Percentiles rank a stretch among this genome's conserved stretches.
These are phyloP conservation scores for Ampelomyces quisqualis DNA, from an alignment of 2,329 filamentous ascomycete genomes.

Conservation along the genomic window DNA sequence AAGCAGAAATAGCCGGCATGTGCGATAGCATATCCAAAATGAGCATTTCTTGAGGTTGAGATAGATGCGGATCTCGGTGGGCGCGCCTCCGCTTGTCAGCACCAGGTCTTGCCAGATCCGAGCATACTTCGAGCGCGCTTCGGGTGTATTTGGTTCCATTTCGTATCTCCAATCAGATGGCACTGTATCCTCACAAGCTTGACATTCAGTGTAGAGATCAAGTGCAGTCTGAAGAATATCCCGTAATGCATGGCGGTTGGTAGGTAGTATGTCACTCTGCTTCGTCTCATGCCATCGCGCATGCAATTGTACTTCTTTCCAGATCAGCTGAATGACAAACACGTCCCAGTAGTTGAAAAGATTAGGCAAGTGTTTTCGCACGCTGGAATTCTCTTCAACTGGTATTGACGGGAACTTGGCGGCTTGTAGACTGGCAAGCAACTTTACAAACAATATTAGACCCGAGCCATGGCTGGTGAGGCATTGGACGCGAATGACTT, in stretches of 20 bases:
- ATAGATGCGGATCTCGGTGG: slow-evolving; percentile 31
- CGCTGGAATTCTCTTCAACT: slow-evolving; percentile 16
- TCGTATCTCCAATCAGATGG: slow-evolving; percentile 24
- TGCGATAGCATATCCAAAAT: slow-evolving; percentile 36
- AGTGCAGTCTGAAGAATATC: slow-evolving; percentile 25
- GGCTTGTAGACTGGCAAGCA: slow-evolving; percentile 30
- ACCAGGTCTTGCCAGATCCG: slow-evolving; percentile 29
- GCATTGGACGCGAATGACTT: slow-evolving; percentile 3
- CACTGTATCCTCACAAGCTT: slow-evolving; percentile 26
- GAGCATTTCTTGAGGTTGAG: slow-evolving; percentile 24
- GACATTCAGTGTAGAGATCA: slow-evolving; percentile 28
- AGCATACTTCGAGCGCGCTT: slow-evolving; percentile 19
- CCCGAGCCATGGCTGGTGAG: not conserved
- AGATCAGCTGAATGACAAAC: slow-evolving; percentile 28
- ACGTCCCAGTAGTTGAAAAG: slow-evolving; percentile 24
- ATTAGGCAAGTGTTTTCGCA: slow-evolving; percentile 14
- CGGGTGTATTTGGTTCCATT: slow-evolving; percentile 24
- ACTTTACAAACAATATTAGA: slow-evolving; percentile 23
- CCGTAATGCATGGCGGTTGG: slow-evolving; percentile 19
- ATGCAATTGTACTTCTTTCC: slow-evolving; percentile 26
- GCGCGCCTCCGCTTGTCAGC: slow-evolving; percentile 24
- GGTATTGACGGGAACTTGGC: slow-evolving; percentile 27
- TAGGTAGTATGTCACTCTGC: slow-evolving; percentile 15
- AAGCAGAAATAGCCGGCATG: slow-evolving; percentile 28
- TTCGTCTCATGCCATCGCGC: slow-evolving; percentile 33